A percentile compares a stretch with the other conserved stretches of the same genome.
Conservation (phyloP, 1,139 yeast genomes). For the Candida frijolesensis region DNA sequence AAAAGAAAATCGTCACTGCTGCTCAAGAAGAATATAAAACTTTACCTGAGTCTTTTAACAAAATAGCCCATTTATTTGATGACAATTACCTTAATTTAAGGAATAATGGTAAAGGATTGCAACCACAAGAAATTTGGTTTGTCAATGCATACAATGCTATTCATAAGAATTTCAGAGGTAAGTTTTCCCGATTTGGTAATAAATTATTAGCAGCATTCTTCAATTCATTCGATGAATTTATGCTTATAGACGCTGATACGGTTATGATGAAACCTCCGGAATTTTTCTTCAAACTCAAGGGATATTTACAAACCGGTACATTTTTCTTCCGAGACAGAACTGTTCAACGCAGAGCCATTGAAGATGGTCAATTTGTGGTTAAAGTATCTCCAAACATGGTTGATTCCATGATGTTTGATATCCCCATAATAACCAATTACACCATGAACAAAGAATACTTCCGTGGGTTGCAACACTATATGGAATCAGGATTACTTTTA, state of each 20-base stretch:
- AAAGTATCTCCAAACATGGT: constrained; percentile 41
- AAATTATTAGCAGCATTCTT: constrained; percentile 53
- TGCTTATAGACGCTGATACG: constrained; percentile 54
- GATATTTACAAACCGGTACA: constrained; percentile 42
- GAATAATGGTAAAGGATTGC: constrained; percentile 28
- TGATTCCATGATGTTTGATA: constrained; percentile 35
- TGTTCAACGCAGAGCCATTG: constrained; percentile 30
- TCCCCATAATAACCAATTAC: constrained; percentile 35
- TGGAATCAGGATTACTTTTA: constrained; percentile 56
- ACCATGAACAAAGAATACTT: constrained; percentile 34
- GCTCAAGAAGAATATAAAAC: constrained; percentile 25
- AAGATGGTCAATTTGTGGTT: constrained; percentile 34
- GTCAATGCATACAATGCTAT: constrained; percentile 42
- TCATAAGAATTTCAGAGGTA: constrained; percentile 23
- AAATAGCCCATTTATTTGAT: constrained; percentile 25
- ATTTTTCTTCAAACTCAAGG: constrained; percentile 38
- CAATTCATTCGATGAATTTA: constrained; percentile 51
- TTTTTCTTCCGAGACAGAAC: constrained; percentile 52
- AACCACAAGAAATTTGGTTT: constrained; percentile 45
- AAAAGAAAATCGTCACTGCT: constrained; percentile 25
- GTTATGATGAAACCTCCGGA: constrained; percentile 41
- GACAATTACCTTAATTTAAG: constrained; percentile 20
- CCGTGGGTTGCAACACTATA: constrained; percentile 40
- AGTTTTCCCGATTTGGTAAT: constrained; percentile 45
- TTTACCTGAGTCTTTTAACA: constrained; percentile 26